Conservation (phyloP, 176 grass and related monocot genomes). For the Echinochloa phyllopogon region DNA sequence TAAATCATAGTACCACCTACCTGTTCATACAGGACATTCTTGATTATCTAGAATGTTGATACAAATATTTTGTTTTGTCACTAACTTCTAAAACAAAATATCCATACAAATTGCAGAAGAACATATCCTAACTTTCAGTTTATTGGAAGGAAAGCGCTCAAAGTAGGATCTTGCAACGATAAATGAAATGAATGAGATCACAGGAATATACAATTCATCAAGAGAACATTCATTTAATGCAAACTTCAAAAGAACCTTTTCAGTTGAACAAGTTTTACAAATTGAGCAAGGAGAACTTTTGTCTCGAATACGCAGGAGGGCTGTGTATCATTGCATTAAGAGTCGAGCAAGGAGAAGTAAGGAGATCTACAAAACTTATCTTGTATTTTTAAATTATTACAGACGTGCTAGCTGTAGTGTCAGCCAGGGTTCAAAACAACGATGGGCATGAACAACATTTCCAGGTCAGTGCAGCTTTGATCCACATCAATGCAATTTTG, state of each 20-base stretch:
- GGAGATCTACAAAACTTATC: background rate
- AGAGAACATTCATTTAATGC: background rate
- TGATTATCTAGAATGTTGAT: background rate
- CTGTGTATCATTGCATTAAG: too few species aligned
- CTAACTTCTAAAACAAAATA: background rate
- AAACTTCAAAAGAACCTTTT: conserved; percentile 5
- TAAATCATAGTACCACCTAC: background rate
- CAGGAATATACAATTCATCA: background rate
- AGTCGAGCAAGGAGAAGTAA: background rate
- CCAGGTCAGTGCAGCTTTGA: too few species aligned
- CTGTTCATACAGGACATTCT: background rate
- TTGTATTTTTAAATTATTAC: background rate
- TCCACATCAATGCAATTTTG: too few species aligned
- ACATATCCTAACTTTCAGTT: background rate
- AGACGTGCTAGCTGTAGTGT: too few species aligned
- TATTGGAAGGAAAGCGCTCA: background rate
- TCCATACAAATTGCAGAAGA: background rate
- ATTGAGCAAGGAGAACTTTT: background rate
- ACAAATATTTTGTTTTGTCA: background rate
- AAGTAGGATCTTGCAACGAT: background rate
- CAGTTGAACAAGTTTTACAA: background rate
- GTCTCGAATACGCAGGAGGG: too few species aligned
- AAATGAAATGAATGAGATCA: background rate
- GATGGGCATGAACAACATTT: too few species aligned
- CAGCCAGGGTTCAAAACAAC: too few species aligned